Evolutionary conservation across 1,139 yeast genomes (phyloP).

Genomic region (Geotrichum reessii): DNA sequence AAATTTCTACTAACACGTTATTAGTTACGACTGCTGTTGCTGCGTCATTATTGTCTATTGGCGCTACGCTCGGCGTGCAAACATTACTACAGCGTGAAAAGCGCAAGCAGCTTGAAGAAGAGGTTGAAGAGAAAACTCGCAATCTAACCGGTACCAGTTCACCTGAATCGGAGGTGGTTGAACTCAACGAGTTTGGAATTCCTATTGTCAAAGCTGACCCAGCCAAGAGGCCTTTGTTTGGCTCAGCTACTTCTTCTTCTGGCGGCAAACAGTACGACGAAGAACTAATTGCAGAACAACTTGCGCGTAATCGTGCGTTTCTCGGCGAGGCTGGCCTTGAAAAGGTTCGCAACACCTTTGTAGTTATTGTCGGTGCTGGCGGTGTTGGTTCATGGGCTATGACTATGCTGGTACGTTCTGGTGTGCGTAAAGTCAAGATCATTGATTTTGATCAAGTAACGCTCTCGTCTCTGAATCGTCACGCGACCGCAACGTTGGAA

Average conservation of each 20-base stretch:
- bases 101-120: constrained; percentile 16
- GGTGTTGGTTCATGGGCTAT: constrained; percentile 98
- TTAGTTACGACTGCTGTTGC: constrained; percentile 19
- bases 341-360: constrained; percentile 64
- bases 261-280: constrained; percentile 45
- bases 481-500: constrained; percentile 78
- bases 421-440: constrained; percentile 69
- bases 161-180: constrained; percentile 11
- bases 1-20: constrained; percentile 16
- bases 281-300: constrained; percentile 78
- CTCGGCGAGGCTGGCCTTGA: constrained; percentile 78
- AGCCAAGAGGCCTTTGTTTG: constrained; percentile 15
- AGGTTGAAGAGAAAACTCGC: constrained; percentile 13
- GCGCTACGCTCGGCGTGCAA: constrained; percentile 22
- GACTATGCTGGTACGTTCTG: constrained; percentile 87
- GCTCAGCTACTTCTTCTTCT: neutral
- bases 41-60: constrained; percentile 20
- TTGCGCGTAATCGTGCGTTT: constrained; percentile 90
- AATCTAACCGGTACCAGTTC: neutral
- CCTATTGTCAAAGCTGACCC: constrained; percentile 5
- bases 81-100: constrained; percentile 6
- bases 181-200: constrained; percentile 19
- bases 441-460: constrained; percentile 96
- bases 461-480: constrained; percentile 83
- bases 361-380: constrained; percentile 94